Base-by-base conservation (phyloP, 305 asterid genomes). In the Rubia occidens region DNA sequence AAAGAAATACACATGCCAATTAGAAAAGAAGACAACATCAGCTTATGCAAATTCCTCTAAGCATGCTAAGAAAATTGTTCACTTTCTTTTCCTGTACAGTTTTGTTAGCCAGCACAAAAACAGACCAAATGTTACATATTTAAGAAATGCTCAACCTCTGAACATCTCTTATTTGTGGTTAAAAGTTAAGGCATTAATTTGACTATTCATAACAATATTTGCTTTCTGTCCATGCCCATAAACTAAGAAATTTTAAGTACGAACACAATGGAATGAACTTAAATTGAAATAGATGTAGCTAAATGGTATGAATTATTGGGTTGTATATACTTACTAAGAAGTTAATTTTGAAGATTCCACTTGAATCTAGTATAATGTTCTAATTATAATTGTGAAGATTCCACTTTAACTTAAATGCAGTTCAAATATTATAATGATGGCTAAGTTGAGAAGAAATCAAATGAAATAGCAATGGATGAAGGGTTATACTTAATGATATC, bases 161-260 rank as follows among this genome's bases (percentile, higher is more conserved):
- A 44, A 44, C 18, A 8, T 64, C 3, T 64, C 32, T 42, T 20
- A 18, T 4, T 11, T 21, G 42, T 35, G 5, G 0, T 4, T 35
- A 35, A 35, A 35, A 0, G 39, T 3, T 3, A 35, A 35, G 5
- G 39, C 39, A 0, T 35, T 35, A 3, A 35, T 0, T 14, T 61
- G 8, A 61, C 66, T 66, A 24, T 26, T 26, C 59, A 24, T 14
- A 14, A 24, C 26, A 26, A 66, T 29, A 45, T 49, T 47, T 66
- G 69, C 60, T 66, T 66, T 66, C 60, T 53, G 39, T 29, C 60
- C 45, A 24, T 18, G 69, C 39, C 58, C 24, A 42, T 29, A 21
- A 49, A 42, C 45, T 21, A 10, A 6, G 17, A 37, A 66, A 24
- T 11, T 26, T 42, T 7, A 26, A 14, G 37, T 26, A 45, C 3